Evolutionary conservation across 2,329 filamentous ascomycete species (phyloP).

Genomic region (Sclerotinia glacialis): DNA sequence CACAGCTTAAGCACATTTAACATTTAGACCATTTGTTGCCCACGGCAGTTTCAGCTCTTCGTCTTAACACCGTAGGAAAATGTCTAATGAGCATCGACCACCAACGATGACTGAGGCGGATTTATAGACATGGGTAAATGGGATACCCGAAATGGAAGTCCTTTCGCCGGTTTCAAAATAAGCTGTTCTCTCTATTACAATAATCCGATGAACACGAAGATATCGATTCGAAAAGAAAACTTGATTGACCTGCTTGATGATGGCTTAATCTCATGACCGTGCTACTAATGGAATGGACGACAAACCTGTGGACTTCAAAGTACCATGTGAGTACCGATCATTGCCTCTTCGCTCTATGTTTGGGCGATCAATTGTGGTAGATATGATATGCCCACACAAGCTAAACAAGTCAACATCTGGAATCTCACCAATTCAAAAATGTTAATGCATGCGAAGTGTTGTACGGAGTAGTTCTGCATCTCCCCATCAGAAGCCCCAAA

Average conservation of each 20-base stretch:
- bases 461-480: not conserved
- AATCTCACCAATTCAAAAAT: not conserved
- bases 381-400: not conserved
- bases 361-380: not conserved
- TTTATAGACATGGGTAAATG: not conserved
- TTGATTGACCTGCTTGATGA: not conserved
- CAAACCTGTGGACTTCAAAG: not conserved
- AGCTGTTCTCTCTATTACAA: not conserved
- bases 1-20: not conserved
- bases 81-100: conserved; percentile 13
- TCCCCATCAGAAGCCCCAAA: not conserved
- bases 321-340: not conserved
- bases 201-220: not conserved
- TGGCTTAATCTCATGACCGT: not conserved
- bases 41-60: conserved; percentile 14
- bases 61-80: not conserved
- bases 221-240: not conserved
- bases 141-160: conserved; percentile 2
- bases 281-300: not conserved
- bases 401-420: conserved; percentile 3
- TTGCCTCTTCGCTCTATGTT: not conserved
- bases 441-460: not conserved
- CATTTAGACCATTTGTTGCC: not conserved
- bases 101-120: not conserved
- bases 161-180: conserved; percentile 10